Percentiles rank a stretch among this genome's conserved stretches.
Conservation (phyloP, 2,329 filamentous ascomycete species). For the Leptographium galeiforme region DNA sequence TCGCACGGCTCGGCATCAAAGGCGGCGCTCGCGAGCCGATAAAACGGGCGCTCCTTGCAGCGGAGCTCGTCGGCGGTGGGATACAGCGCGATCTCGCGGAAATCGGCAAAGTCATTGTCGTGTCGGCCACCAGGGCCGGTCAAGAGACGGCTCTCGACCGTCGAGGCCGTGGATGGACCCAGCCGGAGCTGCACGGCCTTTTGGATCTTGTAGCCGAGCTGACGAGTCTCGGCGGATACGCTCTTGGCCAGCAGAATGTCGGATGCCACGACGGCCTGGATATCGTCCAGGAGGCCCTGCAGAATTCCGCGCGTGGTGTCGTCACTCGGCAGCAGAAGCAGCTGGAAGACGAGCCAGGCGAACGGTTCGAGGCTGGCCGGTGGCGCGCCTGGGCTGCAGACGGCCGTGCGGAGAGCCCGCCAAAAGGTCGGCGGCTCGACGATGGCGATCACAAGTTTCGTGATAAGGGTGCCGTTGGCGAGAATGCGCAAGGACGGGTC, state of each 20-base stretch:
- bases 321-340: not conserved
- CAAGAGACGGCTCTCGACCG: not conserved
- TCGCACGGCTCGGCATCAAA: slow-evolving; percentile 1
- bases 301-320: not conserved
- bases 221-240: not conserved
- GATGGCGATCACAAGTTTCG: not conserved
- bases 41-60: slow-evolving; percentile 38
- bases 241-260: not conserved
- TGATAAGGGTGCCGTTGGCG: not conserved
- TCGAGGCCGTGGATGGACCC: not conserved
- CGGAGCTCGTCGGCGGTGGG: slow-evolving; percentile 54
- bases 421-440: not conserved
- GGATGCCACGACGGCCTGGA: not conserved
- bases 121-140: slow-evolving; percentile 49
- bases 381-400: not conserved
- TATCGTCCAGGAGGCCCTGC: not conserved
- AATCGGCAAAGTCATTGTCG: slow-evolving; percentile 56
- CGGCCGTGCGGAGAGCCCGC: not conserved
- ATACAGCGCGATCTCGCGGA: slow-evolving; percentile 46
- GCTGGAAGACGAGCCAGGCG: not conserved
- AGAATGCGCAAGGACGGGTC: not conserved
- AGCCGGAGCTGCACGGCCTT: not conserved
- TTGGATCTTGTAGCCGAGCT: not conserved
- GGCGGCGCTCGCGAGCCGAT: slow-evolving; percentile 37
- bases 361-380: not conserved